These are phyloP conservation scores for Cladosporium cucumerinum DNA, from an alignment of 2,329 filamentous ascomycete genomes.

Conservation along the genomic window DNA sequence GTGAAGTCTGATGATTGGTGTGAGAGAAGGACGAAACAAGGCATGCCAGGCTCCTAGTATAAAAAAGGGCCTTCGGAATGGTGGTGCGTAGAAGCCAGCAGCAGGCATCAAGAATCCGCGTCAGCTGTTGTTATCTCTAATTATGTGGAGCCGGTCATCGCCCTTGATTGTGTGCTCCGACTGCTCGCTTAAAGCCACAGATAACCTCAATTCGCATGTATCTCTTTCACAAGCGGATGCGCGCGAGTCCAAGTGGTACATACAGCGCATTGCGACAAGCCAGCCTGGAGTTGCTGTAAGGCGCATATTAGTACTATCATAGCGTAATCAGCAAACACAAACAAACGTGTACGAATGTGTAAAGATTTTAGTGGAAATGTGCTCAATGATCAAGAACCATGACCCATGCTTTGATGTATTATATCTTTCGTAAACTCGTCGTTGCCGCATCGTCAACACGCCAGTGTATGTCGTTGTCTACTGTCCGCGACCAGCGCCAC, in stretches of 20 bases:
- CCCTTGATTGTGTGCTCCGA: background rate
- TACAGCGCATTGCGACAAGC: background rate
- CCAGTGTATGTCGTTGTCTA: background rate
- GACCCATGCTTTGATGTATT: background rate
- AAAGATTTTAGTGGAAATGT: background rate
- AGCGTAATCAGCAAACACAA: background rate
- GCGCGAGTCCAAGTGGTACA: background rate
- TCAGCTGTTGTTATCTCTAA: background rate
- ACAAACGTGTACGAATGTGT: background rate
- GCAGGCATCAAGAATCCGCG: background rate
- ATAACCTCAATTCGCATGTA: background rate
- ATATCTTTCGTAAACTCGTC: slow-evolving; percentile 1
- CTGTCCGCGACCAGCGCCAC: slow-evolving; percentile 27
- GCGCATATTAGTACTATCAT: background rate
- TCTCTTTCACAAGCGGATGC: background rate
- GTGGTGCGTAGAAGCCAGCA: background rate
- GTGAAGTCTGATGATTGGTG: background rate
- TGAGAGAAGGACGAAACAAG: background rate
- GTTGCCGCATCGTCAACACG: background rate
- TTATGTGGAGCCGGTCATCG: background rate
- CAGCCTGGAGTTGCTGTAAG: background rate
- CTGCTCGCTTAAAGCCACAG: background rate
- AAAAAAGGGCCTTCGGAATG: background rate
- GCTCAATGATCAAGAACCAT: background rate
- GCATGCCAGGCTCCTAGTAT: background rate